Evolutionary conservation across 2,329 filamentous ascomycete genomes (phyloP).

Genomic region (Ophiostoma sp.): DNA sequence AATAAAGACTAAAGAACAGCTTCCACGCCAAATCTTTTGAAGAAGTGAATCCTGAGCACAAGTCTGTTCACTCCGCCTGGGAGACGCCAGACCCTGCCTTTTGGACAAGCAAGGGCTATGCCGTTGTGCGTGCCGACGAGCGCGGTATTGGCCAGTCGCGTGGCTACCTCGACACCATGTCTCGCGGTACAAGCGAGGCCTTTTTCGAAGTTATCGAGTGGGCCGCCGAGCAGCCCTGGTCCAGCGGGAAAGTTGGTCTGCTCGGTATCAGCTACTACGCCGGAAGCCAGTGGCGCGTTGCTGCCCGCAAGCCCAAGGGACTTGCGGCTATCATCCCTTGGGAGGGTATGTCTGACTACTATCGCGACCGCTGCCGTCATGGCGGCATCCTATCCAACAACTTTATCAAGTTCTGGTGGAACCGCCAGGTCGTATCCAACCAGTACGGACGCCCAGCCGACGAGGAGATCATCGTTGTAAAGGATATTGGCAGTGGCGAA

Average conservation of each 20-base stretch:
- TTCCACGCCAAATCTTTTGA: conserved; percentile 40
- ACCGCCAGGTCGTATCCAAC: conserved; percentile 60
- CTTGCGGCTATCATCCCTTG: conserved; percentile 46
- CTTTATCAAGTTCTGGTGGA: conserved; percentile 63
- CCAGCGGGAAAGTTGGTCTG: conserved; percentile 44
- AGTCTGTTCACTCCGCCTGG: conserved; percentile 52
- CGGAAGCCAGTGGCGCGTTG: conserved; percentile 45
- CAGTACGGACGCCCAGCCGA: conserved; percentile 55
- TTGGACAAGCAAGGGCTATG: conserved; percentile 53
- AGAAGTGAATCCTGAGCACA: conserved; percentile 51
- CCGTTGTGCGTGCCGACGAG: conserved; percentile 50
- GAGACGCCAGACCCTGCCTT: conserved; percentile 54
- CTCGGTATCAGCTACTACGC: conserved; percentile 47
- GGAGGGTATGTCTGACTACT: conserved; percentile 53
- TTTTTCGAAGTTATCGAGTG: conserved; percentile 49
- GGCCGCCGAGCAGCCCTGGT: conserved; percentile 45
- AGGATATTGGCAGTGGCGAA: neutral
- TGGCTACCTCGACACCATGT: conserved; percentile 47
- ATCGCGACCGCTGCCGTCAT: conserved; percentile 54
- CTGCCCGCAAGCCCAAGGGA: conserved; percentile 43
- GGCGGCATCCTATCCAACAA: conserved; percentile 56
- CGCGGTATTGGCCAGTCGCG: conserved; percentile 45
- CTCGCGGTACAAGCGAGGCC: conserved; percentile 42
- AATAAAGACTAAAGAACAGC: conserved; percentile 25
- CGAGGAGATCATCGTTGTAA: conserved; percentile 19